Evolutionary conservation across 2,329 filamentous ascomycete species (phyloP), one percentile per base, ranked within the genome.

Genomic region (Torrubiella hemipterigena): DNA sequence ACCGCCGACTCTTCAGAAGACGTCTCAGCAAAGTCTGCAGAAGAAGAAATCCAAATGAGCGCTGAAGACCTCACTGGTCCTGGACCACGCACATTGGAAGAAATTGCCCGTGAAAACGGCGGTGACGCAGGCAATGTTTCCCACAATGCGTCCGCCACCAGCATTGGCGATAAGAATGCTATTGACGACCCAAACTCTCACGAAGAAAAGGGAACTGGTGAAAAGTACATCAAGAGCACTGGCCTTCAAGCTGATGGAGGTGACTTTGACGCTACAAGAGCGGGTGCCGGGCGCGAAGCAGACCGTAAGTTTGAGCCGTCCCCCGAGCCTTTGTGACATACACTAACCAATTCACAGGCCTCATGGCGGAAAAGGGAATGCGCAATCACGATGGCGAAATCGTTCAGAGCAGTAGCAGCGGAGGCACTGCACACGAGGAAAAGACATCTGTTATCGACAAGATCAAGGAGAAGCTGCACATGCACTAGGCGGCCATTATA

Each of bases 241-340:
- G 77, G 77, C 1, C 49, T 80, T 17, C 54, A 59, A 20, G 72
- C 74, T 12, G 76, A 83, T 23, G 77, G 77, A 1, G 77, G 77
- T 6, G 63, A 81, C 42, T 80, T 81, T 46, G 77, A 81, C 43
- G 74, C 70, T 4, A 56, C 65, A 7, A 67, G 67, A 36, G 67
- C 75, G 0, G 77, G 77, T 9, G 78, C 78, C 9, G 76, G 74
- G 4, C 57, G 53, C 21, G 78, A 83, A 50, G 77, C 77, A 38
- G 74, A 79, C 41, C 67, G 78, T 77, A 52, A 55, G 66, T 61
- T 15, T 2, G 7, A 17, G 29, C 23, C 18, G 10, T 25, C 29
- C 14, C 17, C 13, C 5, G 12, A 15, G 15, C 5, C 4, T n/a
- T 31, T 17, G 33, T 41, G 24, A 45, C 22, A 17, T 12, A 12